These are phyloP conservation scores for Globisporangium cylindrosporum DNA, from an alignment of 352 stramenopile genomes.

Conservation along the genomic window DNA sequence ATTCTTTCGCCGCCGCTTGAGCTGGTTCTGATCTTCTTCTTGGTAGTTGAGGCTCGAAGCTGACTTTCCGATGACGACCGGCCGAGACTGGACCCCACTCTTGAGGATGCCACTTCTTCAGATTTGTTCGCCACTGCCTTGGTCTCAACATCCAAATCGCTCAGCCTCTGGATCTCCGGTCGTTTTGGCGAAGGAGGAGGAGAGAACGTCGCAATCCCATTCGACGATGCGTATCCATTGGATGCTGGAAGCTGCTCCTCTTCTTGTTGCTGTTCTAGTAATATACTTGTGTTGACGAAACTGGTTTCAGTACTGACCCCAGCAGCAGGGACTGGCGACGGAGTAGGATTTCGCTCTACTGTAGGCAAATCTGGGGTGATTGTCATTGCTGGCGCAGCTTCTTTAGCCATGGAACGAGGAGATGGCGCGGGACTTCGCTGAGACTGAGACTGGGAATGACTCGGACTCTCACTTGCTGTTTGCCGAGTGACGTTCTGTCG, in stretches of 20 bases:
- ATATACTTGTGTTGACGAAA: background rate
- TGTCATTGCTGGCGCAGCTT: constrained; percentile 2
- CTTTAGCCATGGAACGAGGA: background rate
- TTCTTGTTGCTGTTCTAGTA: background rate
- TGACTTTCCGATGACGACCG: background rate
- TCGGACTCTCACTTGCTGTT: background rate
- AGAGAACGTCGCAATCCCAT: background rate
- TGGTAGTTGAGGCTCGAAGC: background rate
- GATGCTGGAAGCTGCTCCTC: background rate
- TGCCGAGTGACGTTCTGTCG: background rate
- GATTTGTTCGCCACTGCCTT: background rate
- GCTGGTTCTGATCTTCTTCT: constrained; percentile 3
- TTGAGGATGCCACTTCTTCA: background rate
- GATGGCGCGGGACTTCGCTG: constrained; percentile 1
- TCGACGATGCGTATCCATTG: background rate
- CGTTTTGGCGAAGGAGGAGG: constrained; percentile 9
- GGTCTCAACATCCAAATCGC: constrained; percentile 8
- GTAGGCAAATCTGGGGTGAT: background rate
- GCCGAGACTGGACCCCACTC: background rate
- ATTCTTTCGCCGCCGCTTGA: constrained; percentile 4
- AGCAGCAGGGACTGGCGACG: constrained; percentile 3
- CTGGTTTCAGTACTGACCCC: background rate
- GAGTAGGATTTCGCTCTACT: background rate
- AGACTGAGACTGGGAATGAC: constrained; percentile 4
- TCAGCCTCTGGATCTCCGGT: constrained; percentile 6